A percentile compares a stretch with the other conserved stretches of the same genome.
Conservation (phyloP, 768 basidiomycete genomes). For the Paxillus ammoniavirescens region DNA sequence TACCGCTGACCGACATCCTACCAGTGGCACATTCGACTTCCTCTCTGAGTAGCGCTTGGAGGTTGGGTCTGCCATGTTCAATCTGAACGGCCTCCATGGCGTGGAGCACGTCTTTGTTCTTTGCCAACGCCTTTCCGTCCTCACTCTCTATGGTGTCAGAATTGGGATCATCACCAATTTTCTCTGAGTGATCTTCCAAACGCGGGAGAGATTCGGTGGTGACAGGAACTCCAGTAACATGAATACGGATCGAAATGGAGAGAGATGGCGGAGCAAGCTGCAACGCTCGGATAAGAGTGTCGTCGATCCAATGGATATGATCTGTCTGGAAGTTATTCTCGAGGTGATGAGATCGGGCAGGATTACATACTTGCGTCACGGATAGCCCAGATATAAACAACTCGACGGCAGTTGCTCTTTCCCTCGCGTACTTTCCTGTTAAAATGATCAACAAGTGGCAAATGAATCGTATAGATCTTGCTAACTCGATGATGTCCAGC, state of each 20-base stretch:
- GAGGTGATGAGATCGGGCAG: background rate
- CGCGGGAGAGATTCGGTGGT: background rate
- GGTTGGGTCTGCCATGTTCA: constrained; percentile 38
- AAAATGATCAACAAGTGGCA: background rate
- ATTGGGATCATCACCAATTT: constrained; percentile 15
- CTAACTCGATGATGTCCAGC: constrained; percentile 39
- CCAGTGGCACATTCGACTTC: constrained; percentile 35
- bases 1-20: constrained; percentile 44
- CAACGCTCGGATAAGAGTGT: constrained; percentile 31
- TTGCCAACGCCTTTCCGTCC: constrained; percentile 3
- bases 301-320: constrained; percentile 44
- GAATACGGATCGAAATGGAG: constrained; percentile 34
- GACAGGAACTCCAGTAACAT: constrained; percentile 31
- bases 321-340: constrained; percentile 4
- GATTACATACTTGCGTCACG: constrained; percentile 37
- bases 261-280: constrained; percentile 25
- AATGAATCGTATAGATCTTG: background rate
- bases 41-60: constrained; percentile 30
- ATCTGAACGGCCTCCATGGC: constrained; percentile 25
- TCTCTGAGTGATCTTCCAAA: constrained; percentile 10
- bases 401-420: constrained; percentile 23
- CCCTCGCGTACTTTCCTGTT: constrained; percentile 17
- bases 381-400: constrained; percentile 48
- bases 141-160: constrained; percentile 12
- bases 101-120: constrained; percentile 14